Percentiles rank a stretch among this genome's conserved stretches.
Conservation (phyloP, 306 rosid genomes). For the Sphenostylis stenocarpa region DNA sequence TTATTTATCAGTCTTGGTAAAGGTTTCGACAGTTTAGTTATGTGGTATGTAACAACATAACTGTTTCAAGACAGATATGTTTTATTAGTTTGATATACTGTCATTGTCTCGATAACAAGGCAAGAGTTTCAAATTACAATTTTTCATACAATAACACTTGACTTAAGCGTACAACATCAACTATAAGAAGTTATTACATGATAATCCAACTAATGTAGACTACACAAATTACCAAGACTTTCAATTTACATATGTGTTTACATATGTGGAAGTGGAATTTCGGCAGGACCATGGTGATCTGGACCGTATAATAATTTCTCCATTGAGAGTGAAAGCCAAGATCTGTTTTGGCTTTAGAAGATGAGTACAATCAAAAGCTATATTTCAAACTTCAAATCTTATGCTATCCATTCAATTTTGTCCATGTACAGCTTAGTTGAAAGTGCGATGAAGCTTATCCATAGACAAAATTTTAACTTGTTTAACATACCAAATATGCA, state of each 20-base stretch:
- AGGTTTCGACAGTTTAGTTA: background rate
- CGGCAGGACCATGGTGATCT: no score
- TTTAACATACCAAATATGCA: background rate
- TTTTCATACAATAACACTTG: background rate
- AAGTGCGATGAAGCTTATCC: background rate
- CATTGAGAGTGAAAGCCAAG: background rate
- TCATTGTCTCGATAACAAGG: background rate
- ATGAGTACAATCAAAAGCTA: background rate
- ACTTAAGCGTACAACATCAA: background rate
- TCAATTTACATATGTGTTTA: no score
- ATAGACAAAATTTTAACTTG: background rate
- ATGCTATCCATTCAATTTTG: background rate
- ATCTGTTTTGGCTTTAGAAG: background rate
- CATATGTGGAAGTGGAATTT: no score
- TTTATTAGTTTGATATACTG: background rate
- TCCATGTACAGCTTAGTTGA: conserved; percentile 1
- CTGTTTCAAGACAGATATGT: background rate
- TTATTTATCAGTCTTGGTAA: background rate
- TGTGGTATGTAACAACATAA: background rate
- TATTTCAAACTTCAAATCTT: conserved; percentile 5
- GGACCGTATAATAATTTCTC: background rate
- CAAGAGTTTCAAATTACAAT: background rate
- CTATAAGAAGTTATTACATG: background rate
- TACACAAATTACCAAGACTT: background rate
- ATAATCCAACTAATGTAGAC: no score